phyloP scores from a whole-genome alignment of 139 green algal species.

The Chlorella sorokiniana region DNA sequence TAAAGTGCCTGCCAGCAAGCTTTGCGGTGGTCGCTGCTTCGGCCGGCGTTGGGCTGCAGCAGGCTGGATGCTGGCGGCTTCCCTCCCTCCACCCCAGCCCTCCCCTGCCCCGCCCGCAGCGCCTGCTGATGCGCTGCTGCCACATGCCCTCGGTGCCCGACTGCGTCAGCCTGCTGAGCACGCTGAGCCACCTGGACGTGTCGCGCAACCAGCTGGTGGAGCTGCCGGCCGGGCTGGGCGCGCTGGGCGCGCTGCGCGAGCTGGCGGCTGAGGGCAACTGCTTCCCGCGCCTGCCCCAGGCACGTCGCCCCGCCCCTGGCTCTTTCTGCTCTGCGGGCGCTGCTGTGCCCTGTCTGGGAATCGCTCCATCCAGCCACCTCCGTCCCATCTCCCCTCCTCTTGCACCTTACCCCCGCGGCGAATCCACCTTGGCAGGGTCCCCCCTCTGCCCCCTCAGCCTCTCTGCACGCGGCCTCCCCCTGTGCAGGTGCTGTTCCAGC shows the following conservation, averaged over 20 bases:
- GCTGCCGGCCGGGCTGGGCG: slow-evolving; percentile 1
- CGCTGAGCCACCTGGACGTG: slow-evolving; percentile 28
- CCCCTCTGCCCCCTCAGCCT: no score
- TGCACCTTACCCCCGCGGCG: no score
- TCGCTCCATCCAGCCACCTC: not conserved
- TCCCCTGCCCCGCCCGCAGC: not conserved
- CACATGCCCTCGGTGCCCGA: slow-evolving; percentile 8
- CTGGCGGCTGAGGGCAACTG: slow-evolving; percentile 32
- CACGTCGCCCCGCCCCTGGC: no score
- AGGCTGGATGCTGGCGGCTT: not conserved
- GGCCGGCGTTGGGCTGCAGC: not conserved
- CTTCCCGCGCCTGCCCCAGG: slow-evolving; percentile 37
- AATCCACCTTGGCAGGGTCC: no score
- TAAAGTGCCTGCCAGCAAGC: not conserved
- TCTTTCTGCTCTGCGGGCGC: no score
- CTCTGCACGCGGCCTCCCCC: not conserved
- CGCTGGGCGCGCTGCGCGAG: slow-evolving; percentile 12
- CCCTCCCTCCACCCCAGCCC: not conserved
- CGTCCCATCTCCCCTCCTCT: no score
- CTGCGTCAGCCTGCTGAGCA: not conserved
- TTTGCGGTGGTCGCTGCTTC: not conserved
- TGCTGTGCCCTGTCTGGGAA: no score
- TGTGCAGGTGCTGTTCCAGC: slow-evolving; percentile 24
- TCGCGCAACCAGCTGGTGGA: slow-evolving; percentile 32
- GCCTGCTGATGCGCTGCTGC: slow-evolving; percentile 17